These are phyloP conservation scores for Cladosporium halotolerans DNA, from an alignment of 2,329 filamentous ascomycete species.

Conservation along the genomic window DNA sequence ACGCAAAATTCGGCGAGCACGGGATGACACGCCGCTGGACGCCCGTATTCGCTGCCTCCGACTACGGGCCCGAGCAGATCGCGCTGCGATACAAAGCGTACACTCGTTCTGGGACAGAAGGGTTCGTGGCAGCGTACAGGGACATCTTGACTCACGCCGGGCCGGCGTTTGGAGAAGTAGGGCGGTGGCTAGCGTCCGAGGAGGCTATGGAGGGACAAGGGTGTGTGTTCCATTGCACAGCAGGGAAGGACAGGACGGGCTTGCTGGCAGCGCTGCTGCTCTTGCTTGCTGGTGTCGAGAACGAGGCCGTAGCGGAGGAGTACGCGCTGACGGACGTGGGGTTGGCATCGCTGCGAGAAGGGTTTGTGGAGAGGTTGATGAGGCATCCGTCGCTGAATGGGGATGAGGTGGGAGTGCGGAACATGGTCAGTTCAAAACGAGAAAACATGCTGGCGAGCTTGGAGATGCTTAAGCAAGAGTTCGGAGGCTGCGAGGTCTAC, in stretches of 20 bases:
- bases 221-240: constrained; percentile 65
- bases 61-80: constrained; percentile 57
- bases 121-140: constrained; percentile 59
- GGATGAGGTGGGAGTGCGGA: constrained; percentile 38
- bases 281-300: constrained; percentile 55
- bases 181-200: constrained; percentile 48
- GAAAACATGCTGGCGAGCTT: constrained; percentile 49
- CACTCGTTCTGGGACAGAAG: constrained; percentile 47
- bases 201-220: constrained; percentile 16
- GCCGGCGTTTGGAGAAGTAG: constrained; percentile 52
- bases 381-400: constrained; percentile 46
- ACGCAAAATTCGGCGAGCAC: constrained; percentile 29
- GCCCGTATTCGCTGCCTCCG: constrained; percentile 58
- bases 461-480: constrained; percentile 51
- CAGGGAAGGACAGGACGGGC: constrained; percentile 72
- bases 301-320: constrained; percentile 57
- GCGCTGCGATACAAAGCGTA: constrained; percentile 58
- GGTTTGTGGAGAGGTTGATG: constrained; percentile 48
- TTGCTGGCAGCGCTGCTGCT: constrained; percentile 62
- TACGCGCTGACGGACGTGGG: constrained; percentile 63
- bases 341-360: constrained; percentile 39
- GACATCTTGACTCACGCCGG: constrained; percentile 54
- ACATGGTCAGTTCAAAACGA: constrained; percentile 39
- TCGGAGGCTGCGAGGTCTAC: constrained; percentile 60
- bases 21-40: constrained; percentile 52